phyloP scores from a whole-genome alignment of 208 protist species.

The Wallacemonas sp. region DNA sequence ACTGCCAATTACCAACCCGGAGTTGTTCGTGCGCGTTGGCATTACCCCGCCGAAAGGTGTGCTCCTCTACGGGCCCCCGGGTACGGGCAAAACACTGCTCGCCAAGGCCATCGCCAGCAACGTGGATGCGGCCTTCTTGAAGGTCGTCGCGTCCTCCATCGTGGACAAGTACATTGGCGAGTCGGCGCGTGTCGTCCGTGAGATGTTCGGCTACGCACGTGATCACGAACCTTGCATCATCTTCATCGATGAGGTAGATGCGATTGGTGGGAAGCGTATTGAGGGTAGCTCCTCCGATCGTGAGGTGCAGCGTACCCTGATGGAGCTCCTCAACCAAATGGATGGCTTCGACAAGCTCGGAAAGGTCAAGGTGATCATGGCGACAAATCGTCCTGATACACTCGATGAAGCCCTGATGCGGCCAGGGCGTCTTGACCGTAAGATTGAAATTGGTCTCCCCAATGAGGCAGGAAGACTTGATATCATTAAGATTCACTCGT shows the following conservation, averaged over 20 bases:
- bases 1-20: conserved; percentile 98
- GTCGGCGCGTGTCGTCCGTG: conserved; percentile 97
- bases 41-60: conserved; percentile 99
- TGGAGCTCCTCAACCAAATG: conserved; percentile 99
- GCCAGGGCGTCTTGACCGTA: conserved; percentile 96
- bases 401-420: conserved; percentile 98
- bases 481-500: conserved; percentile 98
- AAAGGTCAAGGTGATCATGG: conserved; percentile 99
- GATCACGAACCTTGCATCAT: conserved; percentile 99
- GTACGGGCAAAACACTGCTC: conserved; percentile 96
- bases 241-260: conserved; percentile 99
- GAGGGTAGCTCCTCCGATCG: conserved; percentile 98
- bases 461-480: conserved; percentile 97
- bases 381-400: conserved; percentile 97
- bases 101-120: conserved; percentile 98
- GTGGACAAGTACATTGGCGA: conserved; percentile 99
- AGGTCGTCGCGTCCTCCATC: conserved; percentile 98
- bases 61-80: conserved; percentile 98
- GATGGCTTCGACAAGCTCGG: conserved; percentile 98
- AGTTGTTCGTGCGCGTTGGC: conserved; percentile 98
- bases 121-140: conserved; percentile 98
- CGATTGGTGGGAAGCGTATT: conserved; percentile 98
- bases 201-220: conserved; percentile 99
- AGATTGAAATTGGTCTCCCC: conserved; percentile 99
- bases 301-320: conserved; percentile 99